These are phyloP conservation scores for Chlamydomonas eustigma DNA, from an alignment of 139 green algal species.

Conservation along the genomic window DNA sequence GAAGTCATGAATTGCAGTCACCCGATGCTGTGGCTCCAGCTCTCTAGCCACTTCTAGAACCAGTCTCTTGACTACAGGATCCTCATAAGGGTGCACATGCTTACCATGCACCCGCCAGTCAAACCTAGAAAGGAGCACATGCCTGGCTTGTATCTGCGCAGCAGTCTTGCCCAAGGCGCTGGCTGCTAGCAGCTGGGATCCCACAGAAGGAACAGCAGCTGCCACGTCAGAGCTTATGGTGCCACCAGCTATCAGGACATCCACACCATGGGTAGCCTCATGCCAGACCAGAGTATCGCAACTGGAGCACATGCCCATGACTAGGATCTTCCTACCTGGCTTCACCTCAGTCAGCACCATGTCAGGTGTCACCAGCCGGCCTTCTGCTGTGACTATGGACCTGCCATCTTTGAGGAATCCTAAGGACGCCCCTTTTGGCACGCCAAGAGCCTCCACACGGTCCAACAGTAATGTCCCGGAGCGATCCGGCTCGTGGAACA, in stretches of 20 bases:
- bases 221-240: neutral
- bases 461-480: neutral
- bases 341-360: slow-evolving; percentile 15
- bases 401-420: slow-evolving; percentile 4
- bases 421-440: neutral
- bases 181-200: neutral
- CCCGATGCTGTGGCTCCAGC: neutral
- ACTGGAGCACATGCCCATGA: slow-evolving; percentile 13
- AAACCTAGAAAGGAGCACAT: neutral
- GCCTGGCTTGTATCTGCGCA: neutral
- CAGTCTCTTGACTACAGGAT: neutral
- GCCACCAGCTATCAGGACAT: slow-evolving; percentile 22
- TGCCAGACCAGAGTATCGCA: neutral
- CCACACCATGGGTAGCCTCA: neutral
- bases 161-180: neutral
- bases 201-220: neutral
- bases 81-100: neutral
- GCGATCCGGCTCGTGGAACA: neutral
- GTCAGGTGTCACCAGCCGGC: slow-evolving; percentile 6
- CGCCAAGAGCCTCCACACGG: neutral
- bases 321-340: slow-evolving; percentile 17
- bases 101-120: neutral
- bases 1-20: slow-evolving; percentile 12
- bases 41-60: neutral
- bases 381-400: neutral